Base-by-base conservation (phyloP, 1,284 basidiomycete genomes). In the Leccinum cinnamomeum region DNA sequence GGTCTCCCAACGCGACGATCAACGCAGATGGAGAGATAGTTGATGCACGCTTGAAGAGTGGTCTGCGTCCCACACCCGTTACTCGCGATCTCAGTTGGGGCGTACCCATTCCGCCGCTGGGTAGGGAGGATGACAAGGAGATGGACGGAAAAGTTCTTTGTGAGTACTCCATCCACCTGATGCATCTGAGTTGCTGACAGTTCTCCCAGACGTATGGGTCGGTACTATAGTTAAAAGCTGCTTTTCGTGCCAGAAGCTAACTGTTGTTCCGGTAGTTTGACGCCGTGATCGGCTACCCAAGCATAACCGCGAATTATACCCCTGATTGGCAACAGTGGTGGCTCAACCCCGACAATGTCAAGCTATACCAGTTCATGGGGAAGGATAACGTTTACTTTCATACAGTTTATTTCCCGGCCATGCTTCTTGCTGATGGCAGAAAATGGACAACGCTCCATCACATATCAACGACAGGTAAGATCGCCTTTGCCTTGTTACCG, bases 351-450 rank as follows among this genome's bases (percentile, higher is more conserved):
- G 83, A 95, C 69, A 84, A 98, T 70, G 96, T 99, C 67, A 84
- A 88, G 69, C 81, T 99, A 59, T 98, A 94, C 80, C 97, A 99
- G 77, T 99, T 99, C 82, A 99, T 99, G 97, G 94, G 94, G 72
- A 97, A 97, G 78, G 94, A 97, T 76, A 97, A 98, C 69, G 94
- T 96, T 61, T 97, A 97, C 75, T 99, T 99, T 88, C 97, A 99
- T 77, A 96, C 95, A 2, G 89, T 99, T 60, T 95, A 96, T 73
- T 99, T 91, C 81, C 97, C 97, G 11, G 89, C 94, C 7, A 89
- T 96, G 66, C 85, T 95, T 69, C 79, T 98, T 67, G 97, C 89
- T 8, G 96, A 97, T 69, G 92, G 92, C 33, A 87, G 95, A 57
- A 79, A 88, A 62, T 99, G 97, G 97, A 98, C 97, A 39, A 94